These are phyloP conservation scores for Colletotrichum camelliae DNA, from an alignment of 2,329 filamentous ascomycete species.

Conservation along the genomic window DNA sequence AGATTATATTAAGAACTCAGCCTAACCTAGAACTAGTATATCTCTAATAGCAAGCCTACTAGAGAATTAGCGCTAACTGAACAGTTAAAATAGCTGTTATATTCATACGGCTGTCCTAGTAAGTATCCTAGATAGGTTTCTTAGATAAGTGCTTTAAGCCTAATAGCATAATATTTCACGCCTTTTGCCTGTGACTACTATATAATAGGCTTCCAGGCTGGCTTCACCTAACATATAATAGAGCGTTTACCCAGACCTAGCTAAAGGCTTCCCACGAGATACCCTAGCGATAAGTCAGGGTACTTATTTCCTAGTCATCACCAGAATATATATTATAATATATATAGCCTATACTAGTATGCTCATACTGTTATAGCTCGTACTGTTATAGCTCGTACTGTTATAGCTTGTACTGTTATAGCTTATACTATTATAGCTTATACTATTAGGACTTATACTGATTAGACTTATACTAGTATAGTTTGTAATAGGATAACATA, in stretches of 20 bases:
- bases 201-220: not conserved
- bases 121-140: too few relatives aligned
- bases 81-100: too few relatives aligned
- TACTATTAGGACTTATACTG: not conserved
- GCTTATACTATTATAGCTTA: not conserved
- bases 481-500: not conserved
- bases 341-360: not conserved
- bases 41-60: too few relatives aligned
- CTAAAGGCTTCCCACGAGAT: not conserved
- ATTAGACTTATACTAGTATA: not conserved
- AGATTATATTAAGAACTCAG: too few relatives aligned
- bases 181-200: not conserved
- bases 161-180: not conserved
- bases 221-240: not conserved
- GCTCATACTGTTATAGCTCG: not conserved
- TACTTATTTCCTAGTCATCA: not conserved
- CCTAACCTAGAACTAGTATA: too few relatives aligned
- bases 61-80: too few relatives aligned
- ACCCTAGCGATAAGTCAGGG: not conserved
- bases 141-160: not conserved
- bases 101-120: too few relatives aligned
- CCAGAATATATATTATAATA: not conserved
- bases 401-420: not conserved
- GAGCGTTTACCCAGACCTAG: not conserved
- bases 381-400: not conserved